Percentiles rank a stretch among this genome's conserved stretches.
phyloP scores from a whole-genome alignment of 441 rosid species.

The Populus hybrid region DNA sequence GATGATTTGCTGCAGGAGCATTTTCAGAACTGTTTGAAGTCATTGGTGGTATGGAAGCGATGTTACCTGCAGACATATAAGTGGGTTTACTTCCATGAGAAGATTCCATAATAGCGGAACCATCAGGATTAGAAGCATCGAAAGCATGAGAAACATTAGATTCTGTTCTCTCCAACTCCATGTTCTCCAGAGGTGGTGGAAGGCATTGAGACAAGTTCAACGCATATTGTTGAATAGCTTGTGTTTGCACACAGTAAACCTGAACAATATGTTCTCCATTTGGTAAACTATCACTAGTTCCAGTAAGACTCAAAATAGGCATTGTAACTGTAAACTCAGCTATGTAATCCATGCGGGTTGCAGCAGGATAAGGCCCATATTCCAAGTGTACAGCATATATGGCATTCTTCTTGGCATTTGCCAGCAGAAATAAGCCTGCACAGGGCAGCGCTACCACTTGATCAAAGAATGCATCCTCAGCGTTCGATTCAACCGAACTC shows the following conservation, averaged over 20 bases:
- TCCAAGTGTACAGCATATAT: slow-evolving; percentile 85
- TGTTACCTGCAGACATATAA: slow-evolving; percentile 29
- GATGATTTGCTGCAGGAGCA: slow-evolving; percentile 23
- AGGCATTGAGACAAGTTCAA: slow-evolving; percentile 75
- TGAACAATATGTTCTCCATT: slow-evolving; percentile 60
- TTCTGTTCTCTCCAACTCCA: slow-evolving; percentile 55
- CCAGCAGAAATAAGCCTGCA: slow-evolving; percentile 70
- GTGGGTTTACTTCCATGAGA: slow-evolving; percentile 35
- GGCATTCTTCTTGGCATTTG: slow-evolving; percentile 90
- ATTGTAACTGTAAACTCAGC: slow-evolving; percentile 85
- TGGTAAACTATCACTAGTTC: slow-evolving; percentile 52
- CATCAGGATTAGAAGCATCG: slow-evolving; percentile 31
- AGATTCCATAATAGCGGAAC: slow-evolving; percentile 33
- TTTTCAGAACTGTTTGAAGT: slow-evolving; percentile 33
- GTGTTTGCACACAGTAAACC: slow-evolving; percentile 92
- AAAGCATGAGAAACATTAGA: slow-evolving; percentile 41
- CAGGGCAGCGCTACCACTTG: slow-evolving; percentile 73
- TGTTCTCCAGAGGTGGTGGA: slow-evolving; percentile 63
- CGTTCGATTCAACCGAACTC: slow-evolving; percentile 58
- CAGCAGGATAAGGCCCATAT: slow-evolving; percentile 73
- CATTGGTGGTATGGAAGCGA: slow-evolving; percentile 21
- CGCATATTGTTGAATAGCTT: slow-evolving; percentile 91
- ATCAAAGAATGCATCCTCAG: slow-evolving; percentile 78
- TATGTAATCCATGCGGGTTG: slow-evolving; percentile 77
- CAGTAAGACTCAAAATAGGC: slow-evolving; percentile 93